Evolutionary conservation across 2,329 filamentous ascomycete genomes (phyloP), one percentile per base, ranked within the genome.

Genomic region (Ceratocystis colombiana): DNA sequence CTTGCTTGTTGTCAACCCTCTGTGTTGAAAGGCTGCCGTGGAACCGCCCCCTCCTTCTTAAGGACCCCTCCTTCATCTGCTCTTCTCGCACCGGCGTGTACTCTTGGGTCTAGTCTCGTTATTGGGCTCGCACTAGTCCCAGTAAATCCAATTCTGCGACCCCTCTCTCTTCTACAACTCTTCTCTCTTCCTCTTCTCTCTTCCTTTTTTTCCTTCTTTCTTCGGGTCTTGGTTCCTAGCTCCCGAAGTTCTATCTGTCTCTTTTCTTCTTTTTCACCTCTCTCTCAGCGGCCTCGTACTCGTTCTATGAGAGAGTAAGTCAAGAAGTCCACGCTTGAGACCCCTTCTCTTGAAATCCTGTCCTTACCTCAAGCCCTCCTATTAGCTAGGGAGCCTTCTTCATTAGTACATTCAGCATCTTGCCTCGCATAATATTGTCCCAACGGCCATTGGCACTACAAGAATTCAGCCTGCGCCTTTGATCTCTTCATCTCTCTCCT

Each of bases 41-140:
- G 61, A n/a, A 30, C 25, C 22, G 22, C 33, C 65, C 61, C 65
- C 65, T 67, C 65, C 61, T 67, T 64, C 65, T 30, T 41, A 66
- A 66, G 62, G 53, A 66, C 59, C 37, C 57, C 64, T 48, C 37
- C 64, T 48, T 65, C 28, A 44, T 62, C 55, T 37, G 61, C 61
- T 66, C 55, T 37, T 55, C 61, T 66, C 55, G 45, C 55, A 66
- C 64, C 57, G 64, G 55, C 20, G 64, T 66, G 64, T 62, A 33
- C 44, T 66, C 64, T 62, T 66, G 12, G 44, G n/a, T 15, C 33
- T 66, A 66, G 64, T 46, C 37, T 48, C 44, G 41, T 62, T 46
- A 44, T 62, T 62, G 45, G 44, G 33, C 55, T 33, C 28, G 15
- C 55, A 59, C 55, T 59, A 59, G 55, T 59, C 55, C 55, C 55